Conservation (phyloP, 2,329 filamentous ascomycete species). For the Pezicula radicicola region DNA sequence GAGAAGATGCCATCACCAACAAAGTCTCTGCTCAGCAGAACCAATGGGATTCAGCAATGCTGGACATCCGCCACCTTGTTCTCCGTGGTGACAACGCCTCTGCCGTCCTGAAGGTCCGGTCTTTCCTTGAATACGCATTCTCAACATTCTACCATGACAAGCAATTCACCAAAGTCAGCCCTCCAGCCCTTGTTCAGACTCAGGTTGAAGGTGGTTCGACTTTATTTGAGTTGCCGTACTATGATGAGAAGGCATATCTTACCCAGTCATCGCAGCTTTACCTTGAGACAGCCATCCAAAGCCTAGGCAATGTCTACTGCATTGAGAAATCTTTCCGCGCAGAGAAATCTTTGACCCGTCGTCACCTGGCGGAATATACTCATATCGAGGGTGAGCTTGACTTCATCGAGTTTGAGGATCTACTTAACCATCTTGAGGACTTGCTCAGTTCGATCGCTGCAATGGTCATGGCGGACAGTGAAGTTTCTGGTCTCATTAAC, state of each 20-base stretch:
- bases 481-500: constrained; percentile 70
- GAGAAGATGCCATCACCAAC: constrained; percentile 73
- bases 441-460: constrained; percentile 64
- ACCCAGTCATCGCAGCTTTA: constrained; percentile 98
- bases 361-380: constrained; percentile 93
- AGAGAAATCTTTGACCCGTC: constrained; percentile 90
- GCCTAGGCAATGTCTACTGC: constrained; percentile 92
- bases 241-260: constrained; percentile 85
- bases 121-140: constrained; percentile 66
- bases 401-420: constrained; percentile 89
- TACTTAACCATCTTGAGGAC: constrained; percentile 82
- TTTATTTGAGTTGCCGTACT: constrained; percentile 53
- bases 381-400: constrained; percentile 96
- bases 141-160: constrained; percentile 62
- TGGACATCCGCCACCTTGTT: constrained; percentile 68
- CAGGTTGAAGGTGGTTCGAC: constrained; percentile 74
- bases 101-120: constrained; percentile 68
- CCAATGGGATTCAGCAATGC: constrained; percentile 41
- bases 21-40: constrained; percentile 67
- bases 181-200: constrained; percentile 78
- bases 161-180: constrained; percentile 65
- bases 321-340: constrained; percentile 99
- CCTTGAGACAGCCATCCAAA: constrained; percentile 89
- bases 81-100: constrained; percentile 67
- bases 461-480: constrained; percentile 68